Base-by-base conservation (phyloP, 768 basidiomycete genomes). In the Pleurotus giganteus region DNA sequence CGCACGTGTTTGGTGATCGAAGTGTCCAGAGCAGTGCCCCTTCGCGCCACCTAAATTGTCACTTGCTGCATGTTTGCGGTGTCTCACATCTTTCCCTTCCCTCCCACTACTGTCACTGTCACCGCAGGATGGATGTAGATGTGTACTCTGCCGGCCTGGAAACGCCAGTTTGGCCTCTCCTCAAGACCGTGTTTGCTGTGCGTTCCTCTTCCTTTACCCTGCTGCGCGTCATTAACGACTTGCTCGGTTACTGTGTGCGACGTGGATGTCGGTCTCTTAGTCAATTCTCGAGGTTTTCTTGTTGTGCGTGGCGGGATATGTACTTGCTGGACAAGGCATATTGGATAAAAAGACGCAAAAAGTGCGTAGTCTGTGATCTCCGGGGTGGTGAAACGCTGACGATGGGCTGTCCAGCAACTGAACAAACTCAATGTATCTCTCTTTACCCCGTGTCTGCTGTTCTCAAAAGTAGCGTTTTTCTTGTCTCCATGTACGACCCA, bases 381-480 rank as follows among this genome's bases (percentile, higher is more conserved):
- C 43, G 39, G 31, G 44, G 26, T 29, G 27, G 19, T 28, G 39
- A 50, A 21, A 29, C 19, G 53, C 55, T 64, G 24, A 61, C 37
- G 23, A 21, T 29, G 6, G 23, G 21, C 23, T 43, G 36, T n/a
- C 13, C 63, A 90, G 89, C 81, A 84, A 80, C 72, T 92, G 17
- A 93, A 92, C 63, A 77, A 81, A 19, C 72, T 96, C 50, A 96
- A 95, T 67, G 84, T 96, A 21, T 89, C 89, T 0, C 81, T 98
- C 28, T 97, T 98, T 72, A 92, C 90, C 0, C 89, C 91, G 0
- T 86, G 89, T 0, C 81, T 95, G 4, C 75, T 96, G 28, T 95
- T 96, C 71, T 94, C 91, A 11, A 98, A 97, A 72, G 94, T 98
- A 19, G 96, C 95, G 0, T 96, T 95, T 73, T 91, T 89, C 66